These are phyloP conservation scores for Dryadomyces sulphureus DNA, from an alignment of 2,329 filamentous ascomycete species.

Conservation along the genomic window DNA sequence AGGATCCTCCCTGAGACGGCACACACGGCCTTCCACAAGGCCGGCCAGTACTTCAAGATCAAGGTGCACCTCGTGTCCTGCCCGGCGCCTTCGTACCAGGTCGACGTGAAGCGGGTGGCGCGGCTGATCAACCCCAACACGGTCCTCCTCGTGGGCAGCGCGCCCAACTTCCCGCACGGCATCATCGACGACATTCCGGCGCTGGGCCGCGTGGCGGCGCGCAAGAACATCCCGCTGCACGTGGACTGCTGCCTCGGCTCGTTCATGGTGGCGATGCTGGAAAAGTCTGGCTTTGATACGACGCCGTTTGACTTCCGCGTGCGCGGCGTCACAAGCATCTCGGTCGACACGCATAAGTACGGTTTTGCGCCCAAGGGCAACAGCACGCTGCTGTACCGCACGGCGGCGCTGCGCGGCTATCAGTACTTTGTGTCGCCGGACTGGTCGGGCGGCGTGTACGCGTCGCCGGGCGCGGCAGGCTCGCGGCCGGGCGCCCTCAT, in stretches of 20 bases:
- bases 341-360: conserved; percentile 97
- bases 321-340: conserved; percentile 88
- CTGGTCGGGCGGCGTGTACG: conserved; percentile 94
- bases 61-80: conserved; percentile 81
- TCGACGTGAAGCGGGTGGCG: conserved; percentile 61
- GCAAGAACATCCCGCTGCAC: conserved; percentile 72
- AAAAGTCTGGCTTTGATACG: conserved; percentile 83
- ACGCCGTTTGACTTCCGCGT: conserved; percentile 86
- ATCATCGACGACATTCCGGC: conserved; percentile 90
- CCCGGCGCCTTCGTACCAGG: conserved; percentile 73
- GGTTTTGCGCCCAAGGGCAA: conserved; percentile 98
- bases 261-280: conserved; percentile 83
- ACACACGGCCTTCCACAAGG: conserved; percentile 94
- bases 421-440: conserved; percentile 95
- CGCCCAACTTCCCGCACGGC: conserved; percentile 95
- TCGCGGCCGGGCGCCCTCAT: conserved; percentile 88
- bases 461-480: conserved; percentile 80
- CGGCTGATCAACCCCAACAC: conserved; percentile 92
- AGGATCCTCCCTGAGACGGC: conserved; percentile 90
- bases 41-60: conserved; percentile 90
- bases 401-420: conserved; percentile 60
- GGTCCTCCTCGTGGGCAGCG: conserved; percentile 79
- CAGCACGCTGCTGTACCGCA: conserved; percentile 83
- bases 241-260: conserved; percentile 97
- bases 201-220: conserved; percentile 68